A percentile compares a stretch with the other conserved stretches of the same genome.
phyloP scores from a whole-genome alignment of 2,329 filamentous ascomycete genomes.

The Colletotrichum tamarilloi region DNA sequence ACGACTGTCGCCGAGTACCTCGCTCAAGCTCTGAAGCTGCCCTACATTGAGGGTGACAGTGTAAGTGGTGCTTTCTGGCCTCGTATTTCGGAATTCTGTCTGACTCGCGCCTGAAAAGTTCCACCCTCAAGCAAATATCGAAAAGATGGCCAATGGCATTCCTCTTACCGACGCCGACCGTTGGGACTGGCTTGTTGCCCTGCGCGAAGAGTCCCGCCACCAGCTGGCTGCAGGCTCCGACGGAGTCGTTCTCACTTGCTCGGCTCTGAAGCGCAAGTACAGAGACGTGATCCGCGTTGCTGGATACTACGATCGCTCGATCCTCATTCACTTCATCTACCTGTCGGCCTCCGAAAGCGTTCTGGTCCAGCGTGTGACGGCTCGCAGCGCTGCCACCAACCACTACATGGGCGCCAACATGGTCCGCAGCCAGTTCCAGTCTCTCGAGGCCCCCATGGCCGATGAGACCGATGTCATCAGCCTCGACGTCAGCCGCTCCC shows the following conservation, averaged over 20 bases:
- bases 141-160: constrained; percentile 88
- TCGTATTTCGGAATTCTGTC: constrained; percentile 15
- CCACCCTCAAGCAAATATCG: constrained; percentile 81
- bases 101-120: constrained; percentile 62
- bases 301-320: constrained; percentile 77
- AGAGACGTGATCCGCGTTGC: constrained; percentile 89
- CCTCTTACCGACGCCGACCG: constrained; percentile 93
- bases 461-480: constrained; percentile 79
- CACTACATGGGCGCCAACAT: constrained; percentile 98
- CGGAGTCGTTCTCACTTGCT: constrained; percentile 95
- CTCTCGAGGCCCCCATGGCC: constrained; percentile 81
- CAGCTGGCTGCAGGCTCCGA: constrained; percentile 66
- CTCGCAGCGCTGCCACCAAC: constrained; percentile 67
- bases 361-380: constrained; percentile 79
- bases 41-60: constrained; percentile 83
- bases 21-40: constrained; percentile 69
- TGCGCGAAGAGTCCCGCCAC: constrained; percentile 75
- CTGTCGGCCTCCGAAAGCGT: constrained; percentile 81
- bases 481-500: constrained; percentile 72
- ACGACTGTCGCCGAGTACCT: constrained; percentile 78
- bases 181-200: constrained; percentile 93
- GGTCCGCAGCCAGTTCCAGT: constrained; percentile 92
- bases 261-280: constrained; percentile 96
- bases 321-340: constrained; percentile 93
- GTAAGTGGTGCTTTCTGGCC: constrained; percentile 60